Percentiles rank a stretch among this genome's conserved stretches.
Evolutionary conservation across 1,284 basidiomycete genomes (phyloP).

Genomic region (Neotropicomus parvogracilis): DNA sequence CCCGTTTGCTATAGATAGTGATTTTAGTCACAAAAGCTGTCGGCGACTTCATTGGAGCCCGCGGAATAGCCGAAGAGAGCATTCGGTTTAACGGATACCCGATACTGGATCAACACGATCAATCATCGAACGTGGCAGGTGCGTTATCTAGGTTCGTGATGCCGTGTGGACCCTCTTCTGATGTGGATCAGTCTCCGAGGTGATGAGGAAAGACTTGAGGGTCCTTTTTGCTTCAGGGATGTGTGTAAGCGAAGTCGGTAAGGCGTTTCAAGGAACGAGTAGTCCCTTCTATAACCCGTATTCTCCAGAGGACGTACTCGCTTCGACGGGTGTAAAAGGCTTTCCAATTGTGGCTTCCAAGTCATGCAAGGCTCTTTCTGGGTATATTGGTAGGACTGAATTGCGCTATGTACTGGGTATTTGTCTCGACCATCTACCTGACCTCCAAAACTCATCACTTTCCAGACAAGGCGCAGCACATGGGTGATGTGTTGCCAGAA

Average conservation of each 20-base stretch:
- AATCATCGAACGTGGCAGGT: conserved; percentile 86
- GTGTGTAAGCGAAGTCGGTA: conserved; percentile 75
- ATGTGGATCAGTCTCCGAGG: conserved; percentile 65
- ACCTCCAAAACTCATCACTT: neutral
- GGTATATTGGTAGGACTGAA: conserved; percentile 88
- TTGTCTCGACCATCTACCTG: neutral
- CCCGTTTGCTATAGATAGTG: conserved; percentile 66
- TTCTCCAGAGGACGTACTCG: conserved; percentile 62
- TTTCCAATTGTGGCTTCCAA: conserved; percentile 78
- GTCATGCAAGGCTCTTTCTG: conserved; percentile 62
- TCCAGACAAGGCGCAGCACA: conserved; percentile 67
- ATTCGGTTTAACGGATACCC: conserved; percentile 98
- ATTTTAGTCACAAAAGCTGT: conserved; percentile 96
- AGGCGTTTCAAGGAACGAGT: conserved; percentile 27
- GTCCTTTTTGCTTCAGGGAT: conserved; percentile 75
- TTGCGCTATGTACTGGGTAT: conserved; percentile 81
- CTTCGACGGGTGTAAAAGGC: conserved; percentile 77
- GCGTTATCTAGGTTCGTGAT: conserved; percentile 22
- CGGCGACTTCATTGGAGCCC: conserved; percentile 90
- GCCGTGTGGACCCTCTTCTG: conserved; percentile 4
- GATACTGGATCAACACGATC: conserved; percentile 91
- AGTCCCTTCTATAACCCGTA: neutral
- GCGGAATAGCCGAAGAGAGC: conserved; percentile 95
- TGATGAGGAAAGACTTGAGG: conserved; percentile 82
- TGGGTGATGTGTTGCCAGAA: conserved; percentile 57